Percentiles rank a stretch among this genome's conserved stretches.
Conservation (phyloP, 352 stramenopile genomes). For the Phytopythium aichiense region DNA sequence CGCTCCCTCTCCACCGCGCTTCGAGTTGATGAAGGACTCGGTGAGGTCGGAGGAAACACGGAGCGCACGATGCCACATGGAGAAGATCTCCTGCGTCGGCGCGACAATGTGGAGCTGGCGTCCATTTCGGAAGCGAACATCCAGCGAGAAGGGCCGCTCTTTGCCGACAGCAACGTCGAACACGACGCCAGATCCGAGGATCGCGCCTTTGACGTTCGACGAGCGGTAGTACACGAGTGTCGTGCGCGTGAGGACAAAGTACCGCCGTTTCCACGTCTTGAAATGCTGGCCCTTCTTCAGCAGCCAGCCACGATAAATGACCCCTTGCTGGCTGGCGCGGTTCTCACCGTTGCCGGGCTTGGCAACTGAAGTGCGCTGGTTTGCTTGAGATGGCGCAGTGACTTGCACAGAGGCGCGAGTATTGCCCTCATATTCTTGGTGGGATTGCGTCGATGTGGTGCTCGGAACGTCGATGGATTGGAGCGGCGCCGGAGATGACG, state of each 20-base stretch:
- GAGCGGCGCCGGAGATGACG: background rate
- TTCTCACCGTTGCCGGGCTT: background rate
- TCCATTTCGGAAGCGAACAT: constrained; percentile 73
- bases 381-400: background rate
- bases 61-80: constrained; percentile 51
- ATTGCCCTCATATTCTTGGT: background rate
- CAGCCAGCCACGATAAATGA: constrained; percentile 45
- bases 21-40: constrained; percentile 38
- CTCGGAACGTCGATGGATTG: background rate
- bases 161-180: constrained; percentile 57
- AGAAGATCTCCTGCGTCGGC: constrained; percentile 46
- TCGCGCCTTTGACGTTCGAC: constrained; percentile 23
- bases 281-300: constrained; percentile 81
- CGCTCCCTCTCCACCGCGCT: background rate
- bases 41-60: constrained; percentile 51
- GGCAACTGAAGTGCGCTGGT: background rate
- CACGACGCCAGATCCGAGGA: constrained; percentile 59
- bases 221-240: constrained; percentile 52
- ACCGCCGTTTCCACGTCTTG: constrained; percentile 83
- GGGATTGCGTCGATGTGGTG: too few species aligned
- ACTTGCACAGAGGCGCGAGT: background rate
- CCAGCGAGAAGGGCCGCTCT: constrained; percentile 56
- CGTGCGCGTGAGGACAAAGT: constrained; percentile 67
- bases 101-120: constrained; percentile 62
- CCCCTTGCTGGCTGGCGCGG: background rate